These are phyloP conservation scores for Didymella sp. DNA, from an alignment of 2,329 filamentous ascomycete species.

Conservation along the genomic window DNA sequence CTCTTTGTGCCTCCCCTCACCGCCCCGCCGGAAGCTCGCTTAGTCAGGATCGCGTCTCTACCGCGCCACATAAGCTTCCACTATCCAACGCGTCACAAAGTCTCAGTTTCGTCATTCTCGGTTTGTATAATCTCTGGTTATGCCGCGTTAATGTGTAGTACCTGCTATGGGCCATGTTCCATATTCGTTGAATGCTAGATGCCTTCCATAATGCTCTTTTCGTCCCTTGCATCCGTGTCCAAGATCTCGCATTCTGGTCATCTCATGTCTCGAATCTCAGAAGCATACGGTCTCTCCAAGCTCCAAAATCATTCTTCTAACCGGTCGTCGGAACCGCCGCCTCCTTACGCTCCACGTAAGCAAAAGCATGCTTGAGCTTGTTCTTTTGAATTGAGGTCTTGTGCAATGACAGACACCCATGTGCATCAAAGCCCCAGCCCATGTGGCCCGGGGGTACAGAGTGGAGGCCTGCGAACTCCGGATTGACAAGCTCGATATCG, in stretches of 20 bases:
- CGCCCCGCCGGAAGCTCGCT: constrained; percentile 16
- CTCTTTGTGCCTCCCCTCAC: constrained; percentile 30
- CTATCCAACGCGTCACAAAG: background rate
- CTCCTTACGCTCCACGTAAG: constrained; percentile 3
- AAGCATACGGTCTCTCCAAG: background rate
- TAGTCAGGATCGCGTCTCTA: constrained; percentile 9
- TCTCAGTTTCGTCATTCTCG: no score
- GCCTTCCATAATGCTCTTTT: no score
- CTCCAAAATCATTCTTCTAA: background rate
- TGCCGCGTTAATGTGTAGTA: background rate
- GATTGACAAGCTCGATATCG: background rate
- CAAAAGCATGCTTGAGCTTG: background rate
- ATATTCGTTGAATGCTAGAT: no score
- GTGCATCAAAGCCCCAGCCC: constrained; percentile 16
- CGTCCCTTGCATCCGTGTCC: no score
- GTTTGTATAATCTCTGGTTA: no score
- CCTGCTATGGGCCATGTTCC: background rate
- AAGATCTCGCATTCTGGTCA: background rate
- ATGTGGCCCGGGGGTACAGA: constrained; percentile 13
- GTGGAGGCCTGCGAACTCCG: background rate
- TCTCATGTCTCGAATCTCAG: background rate
- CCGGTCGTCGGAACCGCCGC: background rate
- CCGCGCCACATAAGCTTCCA: background rate
- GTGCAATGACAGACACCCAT: constrained; percentile 11
- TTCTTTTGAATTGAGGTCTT: background rate